These are phyloP conservation scores for Sclerospora graminicola DNA, from an alignment of 352 stramenopile species.

Conservation along the genomic window DNA sequence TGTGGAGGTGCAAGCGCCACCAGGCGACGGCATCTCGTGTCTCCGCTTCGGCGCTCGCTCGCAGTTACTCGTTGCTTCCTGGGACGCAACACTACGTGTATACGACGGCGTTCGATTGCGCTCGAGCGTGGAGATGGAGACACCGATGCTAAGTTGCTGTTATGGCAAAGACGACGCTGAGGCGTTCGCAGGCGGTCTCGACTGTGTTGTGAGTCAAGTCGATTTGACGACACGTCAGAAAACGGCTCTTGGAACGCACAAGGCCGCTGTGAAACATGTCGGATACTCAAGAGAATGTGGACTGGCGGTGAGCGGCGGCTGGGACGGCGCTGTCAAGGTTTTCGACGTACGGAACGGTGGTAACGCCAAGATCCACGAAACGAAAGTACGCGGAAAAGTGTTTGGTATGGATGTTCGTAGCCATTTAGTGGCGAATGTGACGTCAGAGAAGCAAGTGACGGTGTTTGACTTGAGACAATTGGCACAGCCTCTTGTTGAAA, in stretches of 20 bases:
- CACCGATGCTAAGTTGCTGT: slow-evolving; percentile 55
- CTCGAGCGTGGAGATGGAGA: slow-evolving; percentile 56
- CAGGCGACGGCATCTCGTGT: slow-evolving; percentile 75
- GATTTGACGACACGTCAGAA: slow-evolving; percentile 39
- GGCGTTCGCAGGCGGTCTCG: slow-evolving; percentile 64
- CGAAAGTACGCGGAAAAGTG: slow-evolving; percentile 40
- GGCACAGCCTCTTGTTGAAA: slow-evolving; percentile 39
- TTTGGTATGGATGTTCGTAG: slow-evolving; percentile 53
- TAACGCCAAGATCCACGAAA: slow-evolving; percentile 38
- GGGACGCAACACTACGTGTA: slow-evolving; percentile 61
- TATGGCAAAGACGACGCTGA: slow-evolving; percentile 49
- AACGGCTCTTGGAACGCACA: slow-evolving; percentile 29
- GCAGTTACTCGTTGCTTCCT: slow-evolving; percentile 66
- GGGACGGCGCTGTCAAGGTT: slow-evolving; percentile 52
- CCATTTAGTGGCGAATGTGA: slow-evolving; percentile 50
- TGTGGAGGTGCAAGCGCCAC: slow-evolving; percentile 54
- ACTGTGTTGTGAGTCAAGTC: slow-evolving; percentile 48
- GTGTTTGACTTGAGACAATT: slow-evolving; percentile 84
- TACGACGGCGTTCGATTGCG: slow-evolving; percentile 53
- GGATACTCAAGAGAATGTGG: slow-evolving; percentile 51
- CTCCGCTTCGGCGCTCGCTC: slow-evolving; percentile 62
- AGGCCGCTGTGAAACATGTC: slow-evolving; percentile 39
- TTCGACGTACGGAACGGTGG: slow-evolving; percentile 57
- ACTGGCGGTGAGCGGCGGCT: slow-evolving; percentile 47
- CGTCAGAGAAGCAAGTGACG: slow-evolving; percentile 40